Conservation (phyloP, 23 red algal genomes). For the Gracilaria domingensis region DNA sequence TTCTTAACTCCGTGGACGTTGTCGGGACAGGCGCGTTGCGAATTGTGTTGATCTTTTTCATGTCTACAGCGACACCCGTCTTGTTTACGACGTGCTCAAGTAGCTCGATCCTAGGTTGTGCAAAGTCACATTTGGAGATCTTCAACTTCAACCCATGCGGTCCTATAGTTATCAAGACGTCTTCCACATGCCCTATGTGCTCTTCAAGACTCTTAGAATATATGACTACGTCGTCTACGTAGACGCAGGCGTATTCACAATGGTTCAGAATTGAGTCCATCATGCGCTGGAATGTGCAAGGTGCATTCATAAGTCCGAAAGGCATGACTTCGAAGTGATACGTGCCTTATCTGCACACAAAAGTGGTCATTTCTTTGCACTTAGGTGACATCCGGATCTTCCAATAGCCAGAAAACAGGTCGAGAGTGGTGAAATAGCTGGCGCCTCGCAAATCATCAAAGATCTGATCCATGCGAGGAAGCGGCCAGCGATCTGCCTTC, state of each 20-base stretch:
- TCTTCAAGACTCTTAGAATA: not conserved
- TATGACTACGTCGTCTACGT: not conserved
- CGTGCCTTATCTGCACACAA: not conserved
- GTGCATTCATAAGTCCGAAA: slow-evolving; percentile 8
- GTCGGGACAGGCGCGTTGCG: no score
- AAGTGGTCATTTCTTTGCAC: slow-evolving; percentile 5
- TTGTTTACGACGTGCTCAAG: not conserved
- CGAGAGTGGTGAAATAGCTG: not conserved
- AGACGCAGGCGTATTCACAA: not conserved
- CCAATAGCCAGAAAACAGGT: slow-evolving; percentile 2
- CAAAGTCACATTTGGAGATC: not conserved
- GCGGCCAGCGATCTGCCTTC: not conserved
- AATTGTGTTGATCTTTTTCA: not conserved
- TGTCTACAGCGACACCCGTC: not conserved
- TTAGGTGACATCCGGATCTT: slow-evolving; percentile 1
- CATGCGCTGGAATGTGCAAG: not conserved
- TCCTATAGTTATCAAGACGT: no score
- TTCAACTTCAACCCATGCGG: not conserved
- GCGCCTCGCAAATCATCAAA: not conserved
- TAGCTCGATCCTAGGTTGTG: not conserved
- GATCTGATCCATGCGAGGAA: not conserved
- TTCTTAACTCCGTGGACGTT: no score
- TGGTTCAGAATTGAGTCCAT: not conserved
- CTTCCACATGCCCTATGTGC: not conserved
- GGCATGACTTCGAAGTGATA: not conserved